Evolutionary conservation across 768 basidiomycete species (phyloP).

Genomic region (Hericium alpestre): DNA sequence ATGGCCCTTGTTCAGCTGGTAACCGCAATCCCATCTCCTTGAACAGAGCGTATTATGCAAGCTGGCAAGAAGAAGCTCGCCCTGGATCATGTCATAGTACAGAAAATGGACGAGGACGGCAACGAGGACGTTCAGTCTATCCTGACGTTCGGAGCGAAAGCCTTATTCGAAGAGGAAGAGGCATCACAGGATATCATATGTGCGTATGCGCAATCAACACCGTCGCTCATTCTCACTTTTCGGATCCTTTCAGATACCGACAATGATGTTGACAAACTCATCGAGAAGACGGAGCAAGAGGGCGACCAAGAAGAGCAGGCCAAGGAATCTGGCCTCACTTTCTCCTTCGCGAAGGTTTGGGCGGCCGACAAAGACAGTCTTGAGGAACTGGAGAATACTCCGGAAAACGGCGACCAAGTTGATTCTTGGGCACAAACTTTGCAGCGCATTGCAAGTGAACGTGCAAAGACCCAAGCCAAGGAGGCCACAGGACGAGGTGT

Average conservation of each 20-base stretch:
- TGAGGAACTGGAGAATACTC: constrained; percentile 50
- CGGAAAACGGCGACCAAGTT: constrained; percentile 33
- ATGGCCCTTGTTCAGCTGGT: background rate
- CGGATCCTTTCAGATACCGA: constrained; percentile 47
- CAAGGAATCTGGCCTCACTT: constrained; percentile 47
- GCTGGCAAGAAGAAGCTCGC: constrained; percentile 93
- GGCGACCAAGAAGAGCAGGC: constrained; percentile 36
- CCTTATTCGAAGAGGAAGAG: constrained; percentile 63
- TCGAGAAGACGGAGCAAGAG: constrained; percentile 75
- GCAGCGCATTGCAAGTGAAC: constrained; percentile 33
- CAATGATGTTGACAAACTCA: constrained; percentile 73
- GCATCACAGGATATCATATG: constrained; percentile 59
- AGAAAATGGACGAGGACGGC: constrained; percentile 83
- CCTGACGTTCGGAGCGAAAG: constrained; percentile 79
- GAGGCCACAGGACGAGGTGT: constrained; percentile 64
- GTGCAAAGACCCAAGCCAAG: constrained; percentile 36
- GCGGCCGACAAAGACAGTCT: constrained; percentile 62
- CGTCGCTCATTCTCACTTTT: background rate
- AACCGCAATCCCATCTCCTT: background rate
- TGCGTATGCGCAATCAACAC: constrained; percentile 16
- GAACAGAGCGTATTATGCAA: constrained; percentile 78
- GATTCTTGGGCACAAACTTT: constrained; percentile 81
- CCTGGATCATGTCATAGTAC: constrained; percentile 89
- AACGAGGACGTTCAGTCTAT: constrained; percentile 76
- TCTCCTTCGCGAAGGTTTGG: constrained; percentile 91